Percentiles rank a stretch among this genome's conserved stretches.
Evolutionary conservation across 495 filamentous ascomycete species (phyloP).

Genomic region (Penicillium antarcticum): DNA sequence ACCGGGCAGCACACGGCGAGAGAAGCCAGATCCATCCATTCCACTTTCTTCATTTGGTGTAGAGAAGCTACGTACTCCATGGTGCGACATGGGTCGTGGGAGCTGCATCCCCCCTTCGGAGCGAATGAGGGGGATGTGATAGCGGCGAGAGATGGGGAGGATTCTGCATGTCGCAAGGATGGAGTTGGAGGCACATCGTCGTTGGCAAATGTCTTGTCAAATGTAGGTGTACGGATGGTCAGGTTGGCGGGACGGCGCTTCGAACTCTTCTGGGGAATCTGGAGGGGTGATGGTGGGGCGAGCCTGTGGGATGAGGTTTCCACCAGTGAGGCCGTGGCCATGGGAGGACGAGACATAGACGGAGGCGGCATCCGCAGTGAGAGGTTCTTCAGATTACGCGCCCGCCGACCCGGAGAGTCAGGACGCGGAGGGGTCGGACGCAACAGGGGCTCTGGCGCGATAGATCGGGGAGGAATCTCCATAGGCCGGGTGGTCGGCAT

Average conservation of each 20-base stretch:
- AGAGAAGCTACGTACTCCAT: slow-evolving; percentile 26
- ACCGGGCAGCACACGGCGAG: slow-evolving; percentile 33
- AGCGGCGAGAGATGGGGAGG: slow-evolving; percentile 59
- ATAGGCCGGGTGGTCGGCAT: slow-evolving; percentile 26
- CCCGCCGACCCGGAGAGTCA: slow-evolving; percentile 65
- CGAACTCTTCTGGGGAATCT: slow-evolving; percentile 69
- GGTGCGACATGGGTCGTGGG: slow-evolving; percentile 46
- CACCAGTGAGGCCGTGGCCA: slow-evolving; percentile 45
- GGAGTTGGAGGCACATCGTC: slow-evolving; percentile 51
- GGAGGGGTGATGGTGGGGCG: slow-evolving; percentile 83
- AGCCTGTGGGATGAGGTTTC: slow-evolving; percentile 46
- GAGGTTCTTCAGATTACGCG: slow-evolving; percentile 89
- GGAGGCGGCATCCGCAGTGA: slow-evolving; percentile 76
- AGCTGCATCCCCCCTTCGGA: slow-evolving; percentile 64
- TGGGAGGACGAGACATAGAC: slow-evolving; percentile 42
- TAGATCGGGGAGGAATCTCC: slow-evolving; percentile 18
- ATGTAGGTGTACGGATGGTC: slow-evolving; percentile 62
- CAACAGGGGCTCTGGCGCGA: slow-evolving; percentile 17
- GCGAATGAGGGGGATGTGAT: slow-evolving; percentile 57
- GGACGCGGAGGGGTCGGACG: slow-evolving; percentile 38
- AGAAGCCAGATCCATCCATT: slow-evolving; percentile 14
- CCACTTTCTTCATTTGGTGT: slow-evolving; percentile 12
- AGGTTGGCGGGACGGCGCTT: slow-evolving; percentile 75
- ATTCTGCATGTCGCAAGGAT: slow-evolving; percentile 63
- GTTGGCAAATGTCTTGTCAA: slow-evolving; percentile 38